Conservation (phyloP, 2,329 filamentous ascomycete species). For the Colletotrichum abscissum region DNA sequence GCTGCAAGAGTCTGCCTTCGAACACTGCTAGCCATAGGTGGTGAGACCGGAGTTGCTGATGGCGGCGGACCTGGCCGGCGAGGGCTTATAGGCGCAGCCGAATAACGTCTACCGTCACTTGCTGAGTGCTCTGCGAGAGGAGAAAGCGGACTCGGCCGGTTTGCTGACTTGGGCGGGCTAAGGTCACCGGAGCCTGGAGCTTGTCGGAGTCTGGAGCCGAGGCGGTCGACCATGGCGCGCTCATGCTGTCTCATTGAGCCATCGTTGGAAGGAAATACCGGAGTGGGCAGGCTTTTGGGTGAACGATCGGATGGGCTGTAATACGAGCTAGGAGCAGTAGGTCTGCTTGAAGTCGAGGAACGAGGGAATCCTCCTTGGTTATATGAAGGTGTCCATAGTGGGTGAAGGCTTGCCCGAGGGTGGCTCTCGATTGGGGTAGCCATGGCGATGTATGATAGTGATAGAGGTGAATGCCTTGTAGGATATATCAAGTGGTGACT, state of each 20-base stretch:
- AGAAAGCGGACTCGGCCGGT: conserved; percentile 30
- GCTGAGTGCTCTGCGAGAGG: conserved; percentile 23
- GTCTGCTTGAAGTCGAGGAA: conserved; percentile 19
- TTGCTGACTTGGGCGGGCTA: conserved; percentile 23
- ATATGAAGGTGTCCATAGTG: conserved; percentile 48
- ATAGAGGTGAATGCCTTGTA: neutral
- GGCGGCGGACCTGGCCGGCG: conserved; percentile 24
- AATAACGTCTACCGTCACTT: conserved; percentile 8
- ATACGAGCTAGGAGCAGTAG: conserved; percentile 37
- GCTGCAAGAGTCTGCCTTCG: conserved; percentile 43
- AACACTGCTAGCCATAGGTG: conserved; percentile 21
- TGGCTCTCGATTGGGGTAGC: conserved; percentile 32
- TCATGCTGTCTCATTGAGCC: conserved; percentile 49
- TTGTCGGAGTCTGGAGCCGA: conserved; percentile 43
- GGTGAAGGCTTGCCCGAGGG: conserved; percentile 39
- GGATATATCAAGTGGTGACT: neutral
- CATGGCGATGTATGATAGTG: conserved; percentile 22
- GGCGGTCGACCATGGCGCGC: conserved; percentile 47
- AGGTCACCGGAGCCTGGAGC: conserved; percentile 31
- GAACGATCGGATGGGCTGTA: conserved; percentile 41
- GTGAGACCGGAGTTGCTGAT: conserved; percentile 34
- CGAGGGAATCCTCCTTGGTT: conserved; percentile 39
- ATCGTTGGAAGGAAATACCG: conserved; percentile 48
- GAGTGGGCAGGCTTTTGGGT: conserved; percentile 46
- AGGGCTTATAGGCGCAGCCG: conserved; percentile 25